Evolutionary conservation across 257 asterid species (phyloP).

Genomic region (Nicotiana attenuata): DNA sequence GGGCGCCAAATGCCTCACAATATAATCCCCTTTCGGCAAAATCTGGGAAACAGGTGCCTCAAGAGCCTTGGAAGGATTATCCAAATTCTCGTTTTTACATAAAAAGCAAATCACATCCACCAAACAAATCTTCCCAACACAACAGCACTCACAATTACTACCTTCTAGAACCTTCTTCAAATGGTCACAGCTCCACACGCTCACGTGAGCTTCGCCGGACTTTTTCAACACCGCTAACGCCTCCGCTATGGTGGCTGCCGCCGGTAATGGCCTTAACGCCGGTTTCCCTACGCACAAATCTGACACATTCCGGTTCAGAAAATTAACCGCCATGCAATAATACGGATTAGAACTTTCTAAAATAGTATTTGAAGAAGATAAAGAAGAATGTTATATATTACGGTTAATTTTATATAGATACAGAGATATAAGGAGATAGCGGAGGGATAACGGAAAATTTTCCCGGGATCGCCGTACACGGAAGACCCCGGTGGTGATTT

Average conservation of each 20-base stretch:
- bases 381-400: neutral
- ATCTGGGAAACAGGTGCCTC: conserved; percentile 46
- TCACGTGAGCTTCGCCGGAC: conserved; percentile 38
- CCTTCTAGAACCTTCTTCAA: neutral
- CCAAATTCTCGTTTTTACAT: conserved; percentile 45
- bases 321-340: conserved; percentile 67
- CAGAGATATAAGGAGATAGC: neutral
- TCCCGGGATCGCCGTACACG: conserved; percentile 1
- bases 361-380: neutral
- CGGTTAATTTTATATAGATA: neutral
- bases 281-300: conserved; percentile 86
- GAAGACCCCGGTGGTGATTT: conserved; percentile 1
- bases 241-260: conserved; percentile 39
- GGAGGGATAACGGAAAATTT: neutral
- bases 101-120: conserved; percentile 64
- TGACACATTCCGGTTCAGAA: conserved; percentile 53
- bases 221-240: conserved; percentile 44
- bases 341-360: neutral
- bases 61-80: conserved; percentile 50
- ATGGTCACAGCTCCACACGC: conserved; percentile 54
- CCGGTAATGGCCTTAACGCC: conserved; percentile 49
- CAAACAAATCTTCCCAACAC: conserved; percentile 59
- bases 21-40: conserved; percentile 30
- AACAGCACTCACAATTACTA: conserved; percentile 21
- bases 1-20: conserved; percentile 59